Evolutionary conservation across 164 flowering plant species (phyloP).

Genomic region (Tinospora cordifolia): DNA sequence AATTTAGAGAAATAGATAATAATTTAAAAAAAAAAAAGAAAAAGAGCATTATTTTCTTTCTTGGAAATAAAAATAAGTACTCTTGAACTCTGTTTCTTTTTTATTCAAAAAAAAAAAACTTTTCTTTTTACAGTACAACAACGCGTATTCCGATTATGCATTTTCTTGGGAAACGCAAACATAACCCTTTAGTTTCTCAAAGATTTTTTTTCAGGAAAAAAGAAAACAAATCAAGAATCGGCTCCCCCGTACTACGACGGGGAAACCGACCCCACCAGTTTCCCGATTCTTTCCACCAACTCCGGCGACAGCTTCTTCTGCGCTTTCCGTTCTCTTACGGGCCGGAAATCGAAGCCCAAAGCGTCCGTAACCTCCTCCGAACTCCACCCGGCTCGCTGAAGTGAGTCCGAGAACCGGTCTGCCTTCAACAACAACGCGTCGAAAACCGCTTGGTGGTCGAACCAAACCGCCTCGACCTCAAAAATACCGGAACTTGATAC

Average conservation of each 20-base stretch:
- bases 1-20: not conserved
- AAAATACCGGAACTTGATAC: conserved; percentile 59
- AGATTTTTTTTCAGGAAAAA: not conserved
- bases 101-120: no score
- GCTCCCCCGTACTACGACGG: conserved; percentile 18
- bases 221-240: not conserved
- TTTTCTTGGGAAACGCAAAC: not conserved
- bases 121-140: conserved; percentile 4
- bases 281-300: conserved; percentile 45
- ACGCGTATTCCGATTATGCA: conserved; percentile 4
- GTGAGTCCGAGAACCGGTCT: conserved; percentile 57
- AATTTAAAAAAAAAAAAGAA: not conserved
- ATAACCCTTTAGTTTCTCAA: not conserved
- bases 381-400: conserved; percentile 77
- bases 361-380: conserved; percentile 71
- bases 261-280: conserved; percentile 58
- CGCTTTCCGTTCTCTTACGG: conserved; percentile 48
- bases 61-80: not conserved
- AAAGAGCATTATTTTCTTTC: not conserved
- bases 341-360: conserved; percentile 52
- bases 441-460: conserved; percentile 55
- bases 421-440: conserved; percentile 59
- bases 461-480: conserved; percentile 47
- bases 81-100: not conserved
- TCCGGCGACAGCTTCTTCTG: conserved; percentile 48